phyloP scores from a whole-genome alignment of 805 yeast species.

The Kodamaea laetipori region DNA sequence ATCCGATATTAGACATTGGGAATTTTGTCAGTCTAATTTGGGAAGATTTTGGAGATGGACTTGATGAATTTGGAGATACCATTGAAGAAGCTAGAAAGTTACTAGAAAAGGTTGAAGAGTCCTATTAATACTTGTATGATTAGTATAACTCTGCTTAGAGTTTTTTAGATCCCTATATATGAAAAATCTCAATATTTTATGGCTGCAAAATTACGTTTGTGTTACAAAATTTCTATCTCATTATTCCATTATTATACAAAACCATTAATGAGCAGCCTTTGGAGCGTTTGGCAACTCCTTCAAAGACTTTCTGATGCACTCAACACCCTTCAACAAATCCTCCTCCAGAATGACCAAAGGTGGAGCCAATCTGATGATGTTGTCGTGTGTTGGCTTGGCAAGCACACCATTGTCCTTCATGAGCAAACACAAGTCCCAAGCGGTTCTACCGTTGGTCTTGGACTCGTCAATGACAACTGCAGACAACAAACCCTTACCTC shows the following conservation, averaged over 20 bases:
- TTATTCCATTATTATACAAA: no score
- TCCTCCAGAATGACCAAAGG: slow-evolving; percentile 89
- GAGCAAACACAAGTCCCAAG: slow-evolving; percentile 92
- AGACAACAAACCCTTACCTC: slow-evolving; percentile 84
- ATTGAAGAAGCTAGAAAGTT: neutral
- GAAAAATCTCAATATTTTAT: neutral
- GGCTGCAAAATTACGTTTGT: no score
- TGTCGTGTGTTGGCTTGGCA: slow-evolving; percentile 96
- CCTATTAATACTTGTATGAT: no score
- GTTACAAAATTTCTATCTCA: no score
- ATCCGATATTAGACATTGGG: neutral
- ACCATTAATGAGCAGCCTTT: slow-evolving; percentile 43
- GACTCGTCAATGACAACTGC: slow-evolving; percentile 89
- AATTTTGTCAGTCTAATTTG: neutral
- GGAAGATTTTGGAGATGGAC: neutral
- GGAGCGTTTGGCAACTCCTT: slow-evolving; percentile 54
- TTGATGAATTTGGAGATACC: slow-evolving; percentile 1
- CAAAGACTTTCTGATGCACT: slow-evolving; percentile 64
- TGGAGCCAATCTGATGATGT: slow-evolving; percentile 94
- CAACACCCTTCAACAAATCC: slow-evolving; percentile 81
- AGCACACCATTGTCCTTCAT: slow-evolving; percentile 87
- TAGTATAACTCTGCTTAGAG: no score
- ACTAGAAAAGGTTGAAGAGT: neutral
- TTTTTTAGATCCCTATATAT: neutral
- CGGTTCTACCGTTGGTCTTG: slow-evolving; percentile 84